phyloP scores from a whole-genome alignment of 129 eudicot species.

The Erigeron canadensis region DNA sequence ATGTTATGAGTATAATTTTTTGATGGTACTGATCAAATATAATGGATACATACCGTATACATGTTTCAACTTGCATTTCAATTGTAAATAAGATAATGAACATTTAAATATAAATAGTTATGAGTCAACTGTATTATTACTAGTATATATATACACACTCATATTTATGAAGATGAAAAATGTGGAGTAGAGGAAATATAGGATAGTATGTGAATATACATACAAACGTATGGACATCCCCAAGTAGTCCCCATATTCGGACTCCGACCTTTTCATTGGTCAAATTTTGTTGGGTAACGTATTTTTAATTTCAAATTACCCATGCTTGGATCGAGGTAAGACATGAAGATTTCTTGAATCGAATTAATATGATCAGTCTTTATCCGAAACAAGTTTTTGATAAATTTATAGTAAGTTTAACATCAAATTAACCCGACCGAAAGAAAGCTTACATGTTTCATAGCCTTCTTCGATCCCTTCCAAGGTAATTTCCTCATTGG shows the following conservation, averaged over 20 bases:
- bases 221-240: conserved; percentile 27
- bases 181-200: conserved; percentile 23
- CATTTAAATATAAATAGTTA: too few relatives aligned
- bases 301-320: conserved; percentile 5
- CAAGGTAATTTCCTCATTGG: conserved; percentile 4
- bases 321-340: conserved; percentile 1
- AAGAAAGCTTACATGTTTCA: background rate
- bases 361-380: conserved; percentile 6
- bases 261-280: conserved; percentile 20
- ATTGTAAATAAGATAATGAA: too few relatives aligned
- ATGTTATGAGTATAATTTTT: too few relatives aligned
- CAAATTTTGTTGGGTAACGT: conserved; percentile 4
- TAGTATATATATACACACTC: background rate
- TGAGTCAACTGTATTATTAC: too few relatives aligned
- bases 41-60: too few relatives aligned
- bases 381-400: conserved; percentile 1
- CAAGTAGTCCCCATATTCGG: conserved; percentile 29
- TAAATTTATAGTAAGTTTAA: background rate
- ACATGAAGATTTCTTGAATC: conserved; percentile 7
- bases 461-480: background rate
- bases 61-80: too few relatives aligned
- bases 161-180: background rate
- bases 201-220: conserved; percentile 18
- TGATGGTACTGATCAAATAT: too few relatives aligned
- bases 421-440: background rate